Base-by-base conservation (phyloP, 2,329 filamentous ascomycete species). In the Fusarium sp. region DNA sequence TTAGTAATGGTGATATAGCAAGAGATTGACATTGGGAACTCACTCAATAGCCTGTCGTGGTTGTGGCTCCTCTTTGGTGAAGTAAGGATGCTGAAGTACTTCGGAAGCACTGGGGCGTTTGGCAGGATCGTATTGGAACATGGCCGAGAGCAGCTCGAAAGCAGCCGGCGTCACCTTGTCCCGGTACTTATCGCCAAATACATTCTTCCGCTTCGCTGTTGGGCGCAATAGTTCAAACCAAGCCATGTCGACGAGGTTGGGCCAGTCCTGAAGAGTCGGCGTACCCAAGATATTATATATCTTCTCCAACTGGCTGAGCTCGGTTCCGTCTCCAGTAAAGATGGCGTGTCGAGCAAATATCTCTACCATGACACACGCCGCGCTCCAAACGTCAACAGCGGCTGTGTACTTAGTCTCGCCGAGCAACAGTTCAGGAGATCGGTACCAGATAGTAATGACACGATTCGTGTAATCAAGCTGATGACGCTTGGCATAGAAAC, bases 391-490 rank as follows among this genome's bases (percentile, higher is more conserved):
- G 79, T 98, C 95, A 16, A 97, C 94, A 3, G 94, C 94, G 0
- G 94, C 93, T 6, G 93, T 94, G 80, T 98, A 98, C 77, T 94
- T 91, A 6, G 95, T 98, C 82, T 97, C 95, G 8, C 95, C 95
- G 1, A 98, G 88, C 0, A 98, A 86, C n/a, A 98, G 88, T 81
- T 98, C 95, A 0, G 95, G 95, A 0, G 94, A 79, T 16, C 78
- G 77, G 56, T 79, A 98, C 97, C 97, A 99, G 75, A 99, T 98
- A 3, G 96, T 99, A 80, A 99, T 98, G 77, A 99, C 97, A 38
- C 96, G 93, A 80, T 99, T 99, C 2, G 96, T 99, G 82, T 99
- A 99, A 81, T 99, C 96, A 56, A 97, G 89, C 81, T 96, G 94
- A 70, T 93, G 92, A 59, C 93, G 92, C 82, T 99, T 99, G 37